phyloP scores from a whole-genome alignment of 2,329 filamentous ascomycete genomes.

The Nothophaeocryptopus gaeumannii region DNA sequence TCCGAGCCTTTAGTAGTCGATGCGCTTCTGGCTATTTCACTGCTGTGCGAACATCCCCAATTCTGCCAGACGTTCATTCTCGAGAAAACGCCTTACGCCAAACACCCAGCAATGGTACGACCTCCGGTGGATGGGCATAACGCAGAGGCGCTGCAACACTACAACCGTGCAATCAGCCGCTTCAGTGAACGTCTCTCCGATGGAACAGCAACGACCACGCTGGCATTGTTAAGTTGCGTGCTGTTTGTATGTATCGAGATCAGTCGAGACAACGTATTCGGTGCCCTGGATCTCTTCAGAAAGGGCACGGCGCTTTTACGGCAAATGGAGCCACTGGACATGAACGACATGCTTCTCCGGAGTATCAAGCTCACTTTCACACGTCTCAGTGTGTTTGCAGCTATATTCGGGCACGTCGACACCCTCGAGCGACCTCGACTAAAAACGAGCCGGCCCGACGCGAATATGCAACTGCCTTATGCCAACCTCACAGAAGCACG shows the following conservation, averaged over 20 bases:
- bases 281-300: conserved; percentile 23
- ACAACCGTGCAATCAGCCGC: conserved; percentile 26
- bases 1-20: conserved; percentile 24
- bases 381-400: conserved; percentile 21
- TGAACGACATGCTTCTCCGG: conserved; percentile 5
- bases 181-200: conserved; percentile 14
- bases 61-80: conserved; percentile 17
- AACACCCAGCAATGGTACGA: conserved; percentile 4
- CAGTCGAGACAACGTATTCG: conserved; percentile 25
- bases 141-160: conserved; percentile 21
- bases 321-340: conserved; percentile 12
- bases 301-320: conserved; percentile 20
- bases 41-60: conserved; percentile 24
- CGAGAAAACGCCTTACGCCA: not conserved
- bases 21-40: conserved; percentile 24
- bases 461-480: no score
- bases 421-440: no score
- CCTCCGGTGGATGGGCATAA: conserved; percentile 16
- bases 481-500: no score
- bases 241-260: conserved; percentile 31
- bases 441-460: no score
- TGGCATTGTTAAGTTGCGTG: conserved; percentile 27
- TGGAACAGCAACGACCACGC: conserved; percentile 14
- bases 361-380: conserved; percentile 18
- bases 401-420: conserved; percentile 11